phyloP scores from a whole-genome alignment of 495 filamentous ascomycete species.

The Penicillium argentinense region DNA sequence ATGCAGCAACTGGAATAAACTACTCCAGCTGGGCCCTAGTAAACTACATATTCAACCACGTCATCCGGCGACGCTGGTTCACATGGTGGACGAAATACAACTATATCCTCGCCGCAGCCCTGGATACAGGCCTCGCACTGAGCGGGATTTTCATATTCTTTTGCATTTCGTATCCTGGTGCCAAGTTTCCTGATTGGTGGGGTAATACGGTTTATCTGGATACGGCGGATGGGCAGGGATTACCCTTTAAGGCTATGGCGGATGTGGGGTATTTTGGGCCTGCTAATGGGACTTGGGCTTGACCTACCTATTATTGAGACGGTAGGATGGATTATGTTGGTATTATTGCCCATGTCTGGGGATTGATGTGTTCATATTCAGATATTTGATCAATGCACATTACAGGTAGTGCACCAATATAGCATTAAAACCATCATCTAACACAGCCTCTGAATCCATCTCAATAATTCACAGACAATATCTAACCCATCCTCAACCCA shows the following conservation, averaged over 20 bases:
- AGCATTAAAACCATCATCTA: too few relatives aligned
- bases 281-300: constrained; percentile 44
- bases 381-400: too few relatives aligned
- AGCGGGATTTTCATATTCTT: constrained; percentile 39
- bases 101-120: constrained; percentile 32
- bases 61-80: constrained; percentile 37
- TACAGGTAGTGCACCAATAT: too few relatives aligned
- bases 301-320: background rate
- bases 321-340: too few relatives aligned
- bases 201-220: constrained; percentile 46
- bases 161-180: constrained; percentile 37
- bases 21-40: constrained; percentile 50
- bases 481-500: background rate
- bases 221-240: constrained; percentile 43
- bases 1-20: constrained; percentile 46
- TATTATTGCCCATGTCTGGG: too few relatives aligned
- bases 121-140: constrained; percentile 32
- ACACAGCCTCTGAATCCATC: too few relatives aligned
- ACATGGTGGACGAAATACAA: constrained; percentile 45
- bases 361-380: too few relatives aligned
- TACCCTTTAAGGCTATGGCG: constrained; percentile 42
- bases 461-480: too few relatives aligned
- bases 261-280: constrained; percentile 46
- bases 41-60: constrained; percentile 45
- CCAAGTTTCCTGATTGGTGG: constrained; percentile 39